Evolutionary conservation across 495 filamentous ascomycete genomes (phyloP), one percentile per base, ranked within the genome.

Genomic region (Polyplosphaeria fusca): DNA sequence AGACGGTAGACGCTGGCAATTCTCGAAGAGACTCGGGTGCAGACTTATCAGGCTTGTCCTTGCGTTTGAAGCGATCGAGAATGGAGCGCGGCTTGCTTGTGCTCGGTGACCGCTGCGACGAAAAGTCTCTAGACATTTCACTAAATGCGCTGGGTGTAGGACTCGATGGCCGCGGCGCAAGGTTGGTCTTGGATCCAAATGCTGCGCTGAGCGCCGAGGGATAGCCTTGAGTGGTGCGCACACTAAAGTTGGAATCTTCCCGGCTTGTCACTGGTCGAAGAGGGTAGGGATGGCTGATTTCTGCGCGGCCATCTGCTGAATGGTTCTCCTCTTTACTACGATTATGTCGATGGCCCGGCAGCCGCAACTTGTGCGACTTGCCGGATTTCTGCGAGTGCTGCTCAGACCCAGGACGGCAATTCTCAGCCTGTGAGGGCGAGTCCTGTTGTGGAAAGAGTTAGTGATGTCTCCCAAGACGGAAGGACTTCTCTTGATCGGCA

Each of bases 61-160:
- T 47, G 25, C 59, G 27, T 57, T 78, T 80, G 19, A 94, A 69
- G 37, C 85, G 83, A 42, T 82, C 79, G 11, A 94, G 67, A 11
- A 94, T 68, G 16, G 81, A 82, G 23, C 84, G 77, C 65, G 79
- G 74, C 19, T 65, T 61, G n/a, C 69, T 76, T 1, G 73, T 76
- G 0, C 80, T 70, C 4, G 76, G 86, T 1, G 87, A 90, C 37
- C 74, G 74, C 58, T 84, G 81, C 16, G 44, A 22, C 4, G 51
- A 16, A 4, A 40, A 44, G 20, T 67, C 62, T 32, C 56, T 55
- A 25, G 67, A 70, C 54, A 67, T 68, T 20, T 56, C 55, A 52
- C 86, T 86, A 56, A 78, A 80, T 12, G 77, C 74, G 66, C 85
- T 93, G 18, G 85, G 85, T 1, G 87, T 87, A 12, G 89, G 88